Base-by-base conservation (phyloP, 805 yeast species). In the Candida vartiovaarae region DNA sequence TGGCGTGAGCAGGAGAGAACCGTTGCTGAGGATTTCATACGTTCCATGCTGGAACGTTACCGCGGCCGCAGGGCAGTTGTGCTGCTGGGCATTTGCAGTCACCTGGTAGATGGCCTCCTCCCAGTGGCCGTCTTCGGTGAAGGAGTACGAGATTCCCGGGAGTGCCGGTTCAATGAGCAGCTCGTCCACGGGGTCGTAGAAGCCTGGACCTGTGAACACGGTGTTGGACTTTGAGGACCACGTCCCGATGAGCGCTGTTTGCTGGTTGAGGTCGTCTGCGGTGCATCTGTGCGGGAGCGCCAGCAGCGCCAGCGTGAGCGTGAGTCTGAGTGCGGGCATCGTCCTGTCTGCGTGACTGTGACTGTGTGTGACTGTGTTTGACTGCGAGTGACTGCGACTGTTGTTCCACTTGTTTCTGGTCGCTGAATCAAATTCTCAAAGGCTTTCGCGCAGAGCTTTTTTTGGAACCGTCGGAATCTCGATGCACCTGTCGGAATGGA, bases 151-250 rank as follows among this genome's bases (percentile, higher is more conserved):
- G 43, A 91, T 77, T 33, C 99, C 99, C 2, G 99, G 96, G 35
- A 93, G 72, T 7, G 90, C 91, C 2, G 99, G 99, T 62, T 93
- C 99, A 48, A 89, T 86, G 45, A 93, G 69, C 15, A 91, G 75
- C 64, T 93, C 99, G 60, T 91, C 96, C 28, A 89, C 84, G 3
- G 99, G 99, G 63, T 93, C 98, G 62, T 78, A 93, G 60, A 93
- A 93, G 2, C 90, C 84, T 6, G 98, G 96, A 0, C 99, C 99
- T 1, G 99, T 93, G 68, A 91, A 82, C 6, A 93, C 99, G 9
- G 95, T 80, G 62, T 85, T 86, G 9, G 97, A 81, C 64, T 93
- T 93, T 15, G 97, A 83, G 1, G 90, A 65, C 99, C 99, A 93
- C 0, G 99, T 93, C 6, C 99, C 99, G 35, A 71, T 85, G 38